phyloP scores from a whole-genome alignment of 139 green algal genomes.

The Chlorella sorokiniana region DNA sequence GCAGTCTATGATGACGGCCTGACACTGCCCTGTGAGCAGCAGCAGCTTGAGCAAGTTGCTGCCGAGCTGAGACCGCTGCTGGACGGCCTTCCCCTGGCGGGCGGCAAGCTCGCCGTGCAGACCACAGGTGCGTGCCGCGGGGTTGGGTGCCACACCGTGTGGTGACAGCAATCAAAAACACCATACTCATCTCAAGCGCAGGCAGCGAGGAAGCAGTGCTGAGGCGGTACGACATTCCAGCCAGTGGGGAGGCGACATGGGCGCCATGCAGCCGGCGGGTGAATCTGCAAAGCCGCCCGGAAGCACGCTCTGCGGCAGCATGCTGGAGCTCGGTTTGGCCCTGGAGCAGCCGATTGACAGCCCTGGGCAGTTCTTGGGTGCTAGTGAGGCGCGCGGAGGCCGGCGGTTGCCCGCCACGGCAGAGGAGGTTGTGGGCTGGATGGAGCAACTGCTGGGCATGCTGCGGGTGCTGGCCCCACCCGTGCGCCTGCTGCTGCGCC shows the following conservation, averaged over 20 bases:
- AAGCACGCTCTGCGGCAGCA: background rate
- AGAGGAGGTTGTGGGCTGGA: conserved; percentile 1
- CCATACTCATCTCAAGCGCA: background rate
- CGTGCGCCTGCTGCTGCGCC: conserved; percentile 17
- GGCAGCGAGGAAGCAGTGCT: conserved; percentile 7
- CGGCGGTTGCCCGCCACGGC: background rate
- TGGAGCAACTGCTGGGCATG: conserved; percentile 32
- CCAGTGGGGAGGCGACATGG: background rate
- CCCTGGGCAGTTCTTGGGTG: too few relatives aligned
- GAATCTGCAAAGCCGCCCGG: conserved; percentile 10
- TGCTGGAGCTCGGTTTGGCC: background rate
- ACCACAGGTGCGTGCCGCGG: background rate
- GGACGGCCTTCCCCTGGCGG: background rate
- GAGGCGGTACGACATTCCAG: background rate
- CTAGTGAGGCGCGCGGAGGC: too few relatives aligned
- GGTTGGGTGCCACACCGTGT: background rate
- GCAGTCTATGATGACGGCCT: conserved; percentile 27
- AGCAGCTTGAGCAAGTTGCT: background rate
- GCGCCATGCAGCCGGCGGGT: background rate
- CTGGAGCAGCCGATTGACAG: background rate
- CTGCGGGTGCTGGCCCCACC: conserved; percentile 24
- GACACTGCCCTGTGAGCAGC: background rate
- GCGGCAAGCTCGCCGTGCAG: background rate
- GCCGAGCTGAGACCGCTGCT: background rate
- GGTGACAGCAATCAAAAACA: background rate